Evolutionary conservation across 2,329 filamentous ascomycete species (phyloP), one percentile per base, ranked within the genome.

Genomic region (Cordyceps javanica): DNA sequence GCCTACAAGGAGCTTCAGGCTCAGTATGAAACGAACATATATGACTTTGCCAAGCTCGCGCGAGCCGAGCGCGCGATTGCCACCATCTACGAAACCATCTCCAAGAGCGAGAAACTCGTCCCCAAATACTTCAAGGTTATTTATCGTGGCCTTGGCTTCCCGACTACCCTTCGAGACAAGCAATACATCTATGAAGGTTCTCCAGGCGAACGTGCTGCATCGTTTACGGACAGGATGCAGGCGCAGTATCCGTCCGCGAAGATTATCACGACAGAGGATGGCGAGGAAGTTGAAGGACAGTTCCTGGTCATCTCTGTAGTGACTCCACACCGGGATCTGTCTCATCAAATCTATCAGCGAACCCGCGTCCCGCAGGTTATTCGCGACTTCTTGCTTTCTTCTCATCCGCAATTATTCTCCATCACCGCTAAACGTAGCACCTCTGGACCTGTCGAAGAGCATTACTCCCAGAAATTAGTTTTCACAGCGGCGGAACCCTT

Each of bases 21-120:
- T n/a, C 91, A 97, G 72, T 99, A 97, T 69, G 91, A 96, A 74
- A 84, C 82, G 63, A 96, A 91, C 60, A 75, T 89, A 0, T 96
- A 92, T 70, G 94, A 99, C 72, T 97, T 96, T 66, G 81, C 87
- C 34, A 97, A 99, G 73, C 80, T 99, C 25, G 92, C 94, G 0
- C 83, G 92, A 60, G 89, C 92, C 0, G 88, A 97, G 70, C 82
- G 91, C 60, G 91, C 93, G 7, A 96, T 96, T 75, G 93, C 92
- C 21, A 90, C 88, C 52, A 91, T 97, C 25, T 92, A 97, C 70
- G 94, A 97, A 70, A 87, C 82, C 14, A 89, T 97, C 61, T 82
- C 89, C 11, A 93, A 90, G 75, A 89, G 90, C 65, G 88, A 93
- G 55, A 88, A 86, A 63, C 75, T 87, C 19, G 84, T 88, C 60